Conservation (phyloP, 2,329 filamentous ascomycete species). For the Aureobasidium sp. region DNA sequence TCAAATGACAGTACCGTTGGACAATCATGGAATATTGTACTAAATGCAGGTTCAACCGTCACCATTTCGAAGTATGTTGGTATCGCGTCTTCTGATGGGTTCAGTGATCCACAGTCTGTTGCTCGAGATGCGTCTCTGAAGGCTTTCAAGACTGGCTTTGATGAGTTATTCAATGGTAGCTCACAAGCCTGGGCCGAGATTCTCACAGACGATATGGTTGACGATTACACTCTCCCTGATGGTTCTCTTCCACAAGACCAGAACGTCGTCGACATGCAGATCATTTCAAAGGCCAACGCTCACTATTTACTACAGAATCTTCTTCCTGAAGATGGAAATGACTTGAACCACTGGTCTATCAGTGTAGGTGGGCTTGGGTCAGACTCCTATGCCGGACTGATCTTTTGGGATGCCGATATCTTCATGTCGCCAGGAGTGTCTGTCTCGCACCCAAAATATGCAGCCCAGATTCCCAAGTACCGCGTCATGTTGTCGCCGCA, state of each 20-base stretch:
- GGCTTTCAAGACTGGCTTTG: conserved; percentile 49
- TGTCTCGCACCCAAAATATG: conserved; percentile 54
- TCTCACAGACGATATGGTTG: conserved; percentile 55
- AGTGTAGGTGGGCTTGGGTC: conserved; percentile 61
- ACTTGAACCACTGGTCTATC: conserved; percentile 50
- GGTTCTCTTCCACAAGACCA: conserved; percentile 51
- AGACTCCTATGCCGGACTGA: conserved; percentile 58
- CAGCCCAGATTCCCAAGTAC: conserved; percentile 58
- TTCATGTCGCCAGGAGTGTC: conserved; percentile 64
- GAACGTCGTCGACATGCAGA: conserved; percentile 51
- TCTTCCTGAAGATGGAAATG: conserved; percentile 42
- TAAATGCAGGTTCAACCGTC: conserved; percentile 47
- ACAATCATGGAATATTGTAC: conserved; percentile 48
- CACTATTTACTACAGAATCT: conserved; percentile 54
- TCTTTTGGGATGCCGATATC: conserved; percentile 61
- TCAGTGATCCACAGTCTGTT: conserved; percentile 47
- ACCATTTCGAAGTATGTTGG: conserved; percentile 62
- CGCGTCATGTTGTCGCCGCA: conserved; percentile 52
- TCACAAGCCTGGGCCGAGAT: conserved; percentile 55
- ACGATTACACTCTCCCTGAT: conserved; percentile 52
- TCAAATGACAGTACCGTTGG: conserved; percentile 58
- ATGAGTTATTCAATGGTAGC: conserved; percentile 49
- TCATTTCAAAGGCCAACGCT: conserved; percentile 48
- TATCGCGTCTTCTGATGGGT: conserved; percentile 61
- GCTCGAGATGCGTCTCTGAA: conserved; percentile 50